Base-by-base conservation (phyloP, 2,329 filamentous ascomycete genomes). In the Berkeleyomyces basicola region DNA sequence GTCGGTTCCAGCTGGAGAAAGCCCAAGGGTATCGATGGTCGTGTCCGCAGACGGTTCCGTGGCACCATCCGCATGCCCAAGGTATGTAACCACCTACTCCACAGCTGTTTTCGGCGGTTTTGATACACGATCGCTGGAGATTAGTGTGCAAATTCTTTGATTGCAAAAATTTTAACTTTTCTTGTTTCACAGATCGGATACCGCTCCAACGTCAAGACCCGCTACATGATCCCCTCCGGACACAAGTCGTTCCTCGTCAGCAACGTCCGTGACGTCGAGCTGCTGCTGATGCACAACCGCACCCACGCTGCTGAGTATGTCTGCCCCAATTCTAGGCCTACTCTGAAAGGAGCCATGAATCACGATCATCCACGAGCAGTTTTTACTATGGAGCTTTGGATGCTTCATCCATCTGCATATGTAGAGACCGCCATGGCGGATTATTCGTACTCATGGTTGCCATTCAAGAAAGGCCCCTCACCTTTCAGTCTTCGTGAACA, bases 21-120 rank as follows among this genome's bases (percentile, higher is more conserved):
- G 85, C 93, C 93, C 71, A 99, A 99, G 89, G 93, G 93, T 90
- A 99, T 99, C 79, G 93, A 99, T 82, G 95, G 91, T 83, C 82
- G 88, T 74, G 92, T 99, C 76, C 88, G 93, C 77, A 86, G 93
- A 83, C 89, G 93, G 71, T 99, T 99, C 84, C 90, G 89, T 80
- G 90, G 93, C 74, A 89, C 88, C 80, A 87, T 87, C 78, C 84
- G 85, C 74, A 97, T 99, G 92, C 93, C 93, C 79, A 95, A 90
- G 83, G 92, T 96, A 91, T 76, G 89, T 84, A 65, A 63, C 33
- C 42, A 6, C 37, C 4, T 3, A 44, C 33, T 14, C 39, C 33
- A 46, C 36, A 39, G 57, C 42, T 36, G 9, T 36, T 44, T 1
- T 40, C 10, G 11, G 39, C 16, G 23, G n/a, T 33, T 40, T 23